phyloP scores from a whole-genome alignment of 2,329 filamentous ascomycete genomes.

The Ceratocystis albifundus region DNA sequence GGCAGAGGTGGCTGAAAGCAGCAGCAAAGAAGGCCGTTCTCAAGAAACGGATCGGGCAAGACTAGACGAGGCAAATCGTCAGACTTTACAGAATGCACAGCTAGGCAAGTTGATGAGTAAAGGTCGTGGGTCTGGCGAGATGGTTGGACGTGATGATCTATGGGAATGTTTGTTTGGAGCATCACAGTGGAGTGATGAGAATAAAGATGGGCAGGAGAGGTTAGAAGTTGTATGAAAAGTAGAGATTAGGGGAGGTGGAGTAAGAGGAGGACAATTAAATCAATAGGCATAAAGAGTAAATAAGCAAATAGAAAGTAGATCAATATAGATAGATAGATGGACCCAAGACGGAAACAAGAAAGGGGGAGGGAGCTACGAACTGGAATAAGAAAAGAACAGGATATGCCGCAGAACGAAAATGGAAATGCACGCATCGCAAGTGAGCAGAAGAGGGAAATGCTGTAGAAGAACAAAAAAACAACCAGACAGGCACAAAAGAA shows the following conservation, averaged over 20 bases:
- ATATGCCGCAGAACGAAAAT: conserved; percentile 5
- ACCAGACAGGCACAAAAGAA: background rate
- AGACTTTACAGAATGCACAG: background rate
- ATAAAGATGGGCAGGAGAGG: background rate
- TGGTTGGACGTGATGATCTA: background rate
- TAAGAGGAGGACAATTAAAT: background rate
- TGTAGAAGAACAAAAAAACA: background rate
- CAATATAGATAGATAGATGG: no score
- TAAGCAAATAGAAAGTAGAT: no score
- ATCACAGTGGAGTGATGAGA: background rate
- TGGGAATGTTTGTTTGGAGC: background rate
- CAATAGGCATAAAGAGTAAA: background rate
- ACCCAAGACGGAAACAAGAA: background rate
- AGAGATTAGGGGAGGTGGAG: background rate
- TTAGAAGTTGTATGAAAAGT: background rate
- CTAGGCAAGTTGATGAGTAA: background rate
- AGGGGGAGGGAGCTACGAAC: background rate
- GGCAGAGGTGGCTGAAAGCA: conserved; percentile 27
- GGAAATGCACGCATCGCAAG: conserved; percentile 3
- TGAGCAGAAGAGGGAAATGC: conserved; percentile 1
- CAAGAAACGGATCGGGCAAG: background rate
- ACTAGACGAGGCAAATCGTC: background rate
- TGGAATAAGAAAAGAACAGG: background rate
- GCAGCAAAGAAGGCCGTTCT: conserved; percentile 24
- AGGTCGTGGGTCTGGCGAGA: background rate